Evolutionary conservation across 2,329 filamentous ascomycete species (phyloP), one percentile per base, ranked within the genome.

Genomic region (Exophiala spinifera): DNA sequence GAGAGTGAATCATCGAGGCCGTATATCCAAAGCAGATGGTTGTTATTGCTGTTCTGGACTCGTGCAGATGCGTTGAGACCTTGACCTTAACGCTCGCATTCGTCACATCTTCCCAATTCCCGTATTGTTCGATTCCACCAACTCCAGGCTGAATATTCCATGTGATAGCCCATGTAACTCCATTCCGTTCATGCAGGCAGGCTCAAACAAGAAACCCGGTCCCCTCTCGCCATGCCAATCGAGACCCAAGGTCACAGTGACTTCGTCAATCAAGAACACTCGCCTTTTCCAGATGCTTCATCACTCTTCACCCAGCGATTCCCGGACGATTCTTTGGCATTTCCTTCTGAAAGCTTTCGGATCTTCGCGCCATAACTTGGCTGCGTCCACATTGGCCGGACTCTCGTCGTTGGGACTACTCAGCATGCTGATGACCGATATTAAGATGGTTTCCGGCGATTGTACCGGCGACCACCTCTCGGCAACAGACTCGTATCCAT

Each of bases 381-480:
- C 94, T 2, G 94, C 94, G 75, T 97, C 92, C 23, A 96, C 84
- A 69, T 99, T 97, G 46, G 94, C 94, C 0, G 94, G 90, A 64
- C 87, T 92, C 78, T 97, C 94, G 67, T 95, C 90, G 70, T 99
- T 99, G 46, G 94, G 94, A 66, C 88, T 87, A 60, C 89, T 86
- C 61, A 99, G 84, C 76, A 99, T 86, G 70, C 88, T 94, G 69
- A 99, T 95, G 31, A 95, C 91, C 65, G 85, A 91, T 28, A 99
- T 74, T 45, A 99, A 76, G 59, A 99, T 97, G 19, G 91, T 95
- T 78, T 96, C 92, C 49, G 92, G 91, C 11, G 88, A 91, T 73
- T 97, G 94, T 1, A 97, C 92, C 23, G 94, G 94, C 55, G 83
- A 88, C 94, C 94, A 99, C 57, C 94, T 84, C 79, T 99, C 94